phyloP scores from a whole-genome alignment of 2,329 filamentous ascomycete genomes.

The Pseudogymnoascus sp. region DNA sequence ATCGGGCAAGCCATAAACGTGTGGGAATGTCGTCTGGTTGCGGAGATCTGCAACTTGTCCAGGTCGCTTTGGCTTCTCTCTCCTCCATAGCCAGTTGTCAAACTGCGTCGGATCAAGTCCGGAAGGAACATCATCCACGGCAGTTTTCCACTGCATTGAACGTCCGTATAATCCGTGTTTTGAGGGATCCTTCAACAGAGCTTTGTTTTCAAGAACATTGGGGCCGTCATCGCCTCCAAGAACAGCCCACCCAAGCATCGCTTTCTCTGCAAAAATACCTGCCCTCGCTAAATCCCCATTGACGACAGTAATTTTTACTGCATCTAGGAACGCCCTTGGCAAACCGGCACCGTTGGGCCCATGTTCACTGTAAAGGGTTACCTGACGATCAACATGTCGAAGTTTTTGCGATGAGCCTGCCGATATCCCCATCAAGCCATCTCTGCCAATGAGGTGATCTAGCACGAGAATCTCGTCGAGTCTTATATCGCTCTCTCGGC shows the following conservation, averaged over 20 bases:
- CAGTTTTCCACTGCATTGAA: conserved; percentile 19
- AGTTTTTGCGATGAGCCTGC: conserved; percentile 17
- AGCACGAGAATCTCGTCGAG: conserved; percentile 23
- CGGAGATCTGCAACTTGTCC: conserved; percentile 18
- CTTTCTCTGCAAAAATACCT: conserved; percentile 26
- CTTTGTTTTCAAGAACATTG: conserved; percentile 14
- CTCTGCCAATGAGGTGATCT: conserved; percentile 24
- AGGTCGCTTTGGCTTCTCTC: conserved; percentile 15
- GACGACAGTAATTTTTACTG: conserved; percentile 26
- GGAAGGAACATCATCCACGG: conserved; percentile 17
- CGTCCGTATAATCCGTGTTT: conserved; percentile 17
- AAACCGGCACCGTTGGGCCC: conserved; percentile 23
- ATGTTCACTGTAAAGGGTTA: conserved; percentile 27
- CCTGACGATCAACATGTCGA: conserved; percentile 23
- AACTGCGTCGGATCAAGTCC: conserved; percentile 18
- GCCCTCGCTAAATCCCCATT: conserved; percentile 31
- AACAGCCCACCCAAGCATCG: conserved; percentile 17
- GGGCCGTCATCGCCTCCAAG: conserved; percentile 18
- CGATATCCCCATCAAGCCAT: conserved; percentile 14
- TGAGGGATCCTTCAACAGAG: conserved; percentile 19
- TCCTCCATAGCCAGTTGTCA: conserved; percentile 24
- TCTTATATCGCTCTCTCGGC: conserved; percentile 29
- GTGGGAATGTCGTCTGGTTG: conserved; percentile 23
- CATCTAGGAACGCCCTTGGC: conserved; percentile 25
- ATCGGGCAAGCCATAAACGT: conserved; percentile 18